Conservation (phyloP, 2,329 filamentous ascomycete species). For the Neonectria faginata region DNA sequence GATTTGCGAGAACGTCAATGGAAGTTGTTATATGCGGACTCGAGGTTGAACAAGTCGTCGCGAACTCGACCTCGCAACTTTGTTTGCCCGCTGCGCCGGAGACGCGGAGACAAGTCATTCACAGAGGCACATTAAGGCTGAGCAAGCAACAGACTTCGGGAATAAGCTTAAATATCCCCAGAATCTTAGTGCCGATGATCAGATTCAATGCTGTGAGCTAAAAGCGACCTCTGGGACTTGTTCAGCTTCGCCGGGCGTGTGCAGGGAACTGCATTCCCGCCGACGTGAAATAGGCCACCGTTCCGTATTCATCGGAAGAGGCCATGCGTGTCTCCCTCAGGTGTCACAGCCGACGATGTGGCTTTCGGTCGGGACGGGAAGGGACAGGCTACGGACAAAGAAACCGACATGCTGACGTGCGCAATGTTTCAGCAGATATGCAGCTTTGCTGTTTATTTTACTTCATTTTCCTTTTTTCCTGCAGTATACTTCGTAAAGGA, state of each 20-base stretch:
- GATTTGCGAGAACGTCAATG: too few relatives aligned
- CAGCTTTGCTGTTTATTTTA: background rate
- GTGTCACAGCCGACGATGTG: background rate
- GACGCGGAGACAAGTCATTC: slow-evolving; percentile 21
- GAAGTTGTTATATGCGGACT: too few relatives aligned
- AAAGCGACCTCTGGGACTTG: slow-evolving; percentile 14
- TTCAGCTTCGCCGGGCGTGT: background rate
- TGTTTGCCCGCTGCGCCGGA: background rate
- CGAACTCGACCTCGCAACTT: background rate
- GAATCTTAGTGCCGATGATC: slow-evolving; percentile 20
- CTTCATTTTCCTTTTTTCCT: background rate
- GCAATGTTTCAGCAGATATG: background rate
- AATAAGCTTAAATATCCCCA: slow-evolving; percentile 29
- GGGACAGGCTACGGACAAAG: background rate
- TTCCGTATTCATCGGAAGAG: background rate
- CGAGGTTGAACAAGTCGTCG: background rate
- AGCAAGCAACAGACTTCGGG: slow-evolving; percentile 10
- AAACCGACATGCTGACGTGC: background rate
- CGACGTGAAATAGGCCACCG: background rate
- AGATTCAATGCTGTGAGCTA: slow-evolving; percentile 13
- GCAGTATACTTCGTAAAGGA: background rate
- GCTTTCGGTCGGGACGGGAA: background rate
- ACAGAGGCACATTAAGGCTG: background rate
- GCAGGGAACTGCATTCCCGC: background rate
- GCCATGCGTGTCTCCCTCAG: background rate